These are phyloP conservation scores for Podospora fimiseda DNA, from an alignment of 495 filamentous ascomycete genomes.

Conservation along the genomic window DNA sequence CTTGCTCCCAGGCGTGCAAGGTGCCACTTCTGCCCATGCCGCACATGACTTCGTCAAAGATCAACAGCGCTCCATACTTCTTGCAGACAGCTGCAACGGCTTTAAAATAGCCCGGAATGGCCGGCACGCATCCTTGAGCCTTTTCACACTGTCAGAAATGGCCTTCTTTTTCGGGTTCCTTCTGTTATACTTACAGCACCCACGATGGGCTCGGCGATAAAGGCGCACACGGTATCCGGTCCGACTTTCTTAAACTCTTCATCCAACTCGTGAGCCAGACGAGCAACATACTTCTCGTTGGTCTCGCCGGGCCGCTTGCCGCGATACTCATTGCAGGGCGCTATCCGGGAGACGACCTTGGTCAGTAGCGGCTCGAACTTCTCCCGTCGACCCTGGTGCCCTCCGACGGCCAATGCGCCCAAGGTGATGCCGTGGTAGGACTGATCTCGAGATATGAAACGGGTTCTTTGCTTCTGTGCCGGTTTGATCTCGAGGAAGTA, in stretches of 20 bases:
- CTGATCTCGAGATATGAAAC: slow-evolving; percentile 60
- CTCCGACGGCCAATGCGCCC: slow-evolving; percentile 56
- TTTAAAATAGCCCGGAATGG: slow-evolving; percentile 61
- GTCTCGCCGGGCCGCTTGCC: slow-evolving; percentile 29
- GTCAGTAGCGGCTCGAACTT: slow-evolving; percentile 62
- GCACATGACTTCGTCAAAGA: slow-evolving; percentile 77
- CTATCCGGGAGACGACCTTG: slow-evolving; percentile 55
- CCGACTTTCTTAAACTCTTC: slow-evolving; percentile 67
- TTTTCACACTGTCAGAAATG: slow-evolving; percentile 4
- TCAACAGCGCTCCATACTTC: slow-evolving; percentile 66
- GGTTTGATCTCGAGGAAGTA: slow-evolving; percentile 51
- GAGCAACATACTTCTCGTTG: slow-evolving; percentile 40
- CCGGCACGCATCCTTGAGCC: slow-evolving; percentile 60
- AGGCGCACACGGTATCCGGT: slow-evolving; percentile 66
- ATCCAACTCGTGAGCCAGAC: slow-evolving; percentile 61
- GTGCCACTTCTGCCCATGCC: slow-evolving; percentile 67
- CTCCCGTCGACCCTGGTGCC: slow-evolving; percentile 56
- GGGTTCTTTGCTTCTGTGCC: slow-evolving; percentile 31
- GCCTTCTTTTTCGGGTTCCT: background rate
- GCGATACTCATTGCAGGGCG: slow-evolving; percentile 54
- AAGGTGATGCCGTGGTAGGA: slow-evolving; percentile 76
- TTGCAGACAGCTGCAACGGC: slow-evolving; percentile 62
- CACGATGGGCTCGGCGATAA: slow-evolving; percentile 64
- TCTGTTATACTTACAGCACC: slow-evolving; percentile 37
- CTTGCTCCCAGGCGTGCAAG: slow-evolving; percentile 62